Percentiles rank a stretch among this genome's conserved stretches.
These are phyloP conservation scores for Coemansia sp. DNA, from an alignment of 192 early-diverging fungal genomes.

Conservation along the genomic window DNA sequence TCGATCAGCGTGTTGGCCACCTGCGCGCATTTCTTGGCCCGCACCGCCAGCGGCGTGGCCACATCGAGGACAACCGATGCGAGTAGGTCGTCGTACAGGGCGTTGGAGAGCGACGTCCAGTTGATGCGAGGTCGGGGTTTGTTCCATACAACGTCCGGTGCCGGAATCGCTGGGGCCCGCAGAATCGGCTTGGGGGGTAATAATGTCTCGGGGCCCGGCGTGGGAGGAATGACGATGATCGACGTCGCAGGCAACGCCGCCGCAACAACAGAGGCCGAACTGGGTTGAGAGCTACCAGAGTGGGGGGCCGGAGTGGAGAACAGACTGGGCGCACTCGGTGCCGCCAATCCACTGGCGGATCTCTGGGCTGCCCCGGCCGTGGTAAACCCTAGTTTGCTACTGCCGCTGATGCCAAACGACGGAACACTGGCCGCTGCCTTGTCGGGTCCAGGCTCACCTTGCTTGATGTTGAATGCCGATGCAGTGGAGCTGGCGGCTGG, in stretches of 20 bases:
- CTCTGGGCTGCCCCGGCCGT: background rate
- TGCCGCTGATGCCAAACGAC: background rate
- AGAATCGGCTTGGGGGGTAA: background rate
- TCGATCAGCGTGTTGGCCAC: constrained; percentile 16
- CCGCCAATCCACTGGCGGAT: background rate
- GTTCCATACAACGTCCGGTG: constrained; percentile 32
- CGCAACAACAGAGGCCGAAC: background rate
- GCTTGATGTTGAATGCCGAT: background rate
- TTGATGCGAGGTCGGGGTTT: constrained; percentile 39
- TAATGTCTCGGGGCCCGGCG: background rate
- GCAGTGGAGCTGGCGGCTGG: background rate
- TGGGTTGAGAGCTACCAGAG: background rate
- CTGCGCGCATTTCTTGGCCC: background rate
- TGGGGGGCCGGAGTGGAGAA: background rate
- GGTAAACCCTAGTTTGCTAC: background rate
- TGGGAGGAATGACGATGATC: background rate
- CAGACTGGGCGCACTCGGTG: background rate
- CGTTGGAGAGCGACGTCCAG: constrained; percentile 43
- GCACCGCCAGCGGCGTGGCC: background rate
- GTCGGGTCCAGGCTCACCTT: background rate
- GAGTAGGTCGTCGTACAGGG: constrained; percentile 33
- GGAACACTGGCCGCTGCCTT: background rate
- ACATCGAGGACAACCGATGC: constrained; percentile 25
- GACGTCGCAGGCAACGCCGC: background rate
- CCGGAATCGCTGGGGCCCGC: background rate